Evolutionary conservation across 306 rosid species (phyloP).

Genomic region (Acacia melanoxylon): DNA sequence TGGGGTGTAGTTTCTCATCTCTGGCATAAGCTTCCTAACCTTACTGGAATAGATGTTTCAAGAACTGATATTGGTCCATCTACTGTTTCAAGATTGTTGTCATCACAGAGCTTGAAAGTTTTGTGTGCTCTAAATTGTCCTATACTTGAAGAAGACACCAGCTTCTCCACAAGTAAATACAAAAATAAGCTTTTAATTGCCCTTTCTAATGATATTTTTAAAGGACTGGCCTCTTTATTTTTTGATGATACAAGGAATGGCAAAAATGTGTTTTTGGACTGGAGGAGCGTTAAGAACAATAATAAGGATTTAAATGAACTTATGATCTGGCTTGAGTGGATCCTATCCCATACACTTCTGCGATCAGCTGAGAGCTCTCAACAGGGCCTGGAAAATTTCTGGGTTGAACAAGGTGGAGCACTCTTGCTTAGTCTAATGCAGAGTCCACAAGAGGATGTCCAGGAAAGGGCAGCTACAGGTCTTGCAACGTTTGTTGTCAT

Average conservation of each 20-base stretch:
- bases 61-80: conserved; percentile 88
- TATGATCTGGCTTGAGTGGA: conserved; percentile 99
- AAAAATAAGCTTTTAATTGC: conserved; percentile 78
- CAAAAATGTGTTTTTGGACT: conserved; percentile 80
- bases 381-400: conserved; percentile 81
- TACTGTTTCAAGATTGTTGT: conserved; percentile 71
- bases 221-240: conserved; percentile 78
- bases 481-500: conserved; percentile 99
- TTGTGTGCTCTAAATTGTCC: conserved; percentile 93
- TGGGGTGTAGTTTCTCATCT: conserved; percentile 87
- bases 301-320: conserved; percentile 73
- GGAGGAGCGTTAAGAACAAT: conserved; percentile 67
- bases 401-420: conserved; percentile 95
- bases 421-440: conserved; percentile 96
- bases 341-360: conserved; percentile 90
- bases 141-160: conserved; percentile 73
- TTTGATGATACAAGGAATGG: conserved; percentile 64
- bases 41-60: conserved; percentile 88
- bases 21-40: conserved; percentile 88
- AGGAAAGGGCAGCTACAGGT: conserved; percentile 99
- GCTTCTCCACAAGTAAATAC: conserved; percentile 63
- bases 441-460: conserved; percentile 97
- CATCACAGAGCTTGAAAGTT: conserved; percentile 74
- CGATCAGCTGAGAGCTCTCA: conserved; percentile 98
- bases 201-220: conserved; percentile 76